Percentiles rank a stretch among this genome's conserved stretches.
These are phyloP conservation scores for Helotiales sp. DNA, from an alignment of 2,329 filamentous ascomycete species.

Conservation along the genomic window DNA sequence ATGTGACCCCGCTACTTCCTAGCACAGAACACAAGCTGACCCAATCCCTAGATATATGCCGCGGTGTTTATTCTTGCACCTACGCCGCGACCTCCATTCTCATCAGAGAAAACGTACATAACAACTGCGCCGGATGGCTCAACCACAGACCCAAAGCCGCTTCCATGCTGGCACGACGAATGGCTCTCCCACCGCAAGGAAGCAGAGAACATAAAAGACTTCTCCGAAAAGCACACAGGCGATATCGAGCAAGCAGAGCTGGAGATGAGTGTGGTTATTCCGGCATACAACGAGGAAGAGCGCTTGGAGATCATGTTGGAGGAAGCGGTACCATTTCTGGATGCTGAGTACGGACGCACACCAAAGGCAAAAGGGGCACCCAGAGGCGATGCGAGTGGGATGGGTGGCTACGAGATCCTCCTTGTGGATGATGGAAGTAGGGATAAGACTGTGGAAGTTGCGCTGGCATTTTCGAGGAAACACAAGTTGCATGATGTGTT, in stretches of 20 bases:
- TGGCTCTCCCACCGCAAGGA: conserved; percentile 67
- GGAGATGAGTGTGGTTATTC: conserved; percentile 90
- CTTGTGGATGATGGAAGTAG: conserved; percentile 88
- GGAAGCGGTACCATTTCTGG: conserved; percentile 87
- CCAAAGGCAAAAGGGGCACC: conserved; percentile 38
- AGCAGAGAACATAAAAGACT: conserved; percentile 45
- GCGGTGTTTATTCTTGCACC: conserved; percentile 79
- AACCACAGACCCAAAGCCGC: conserved; percentile 55
- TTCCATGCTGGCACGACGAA: conserved; percentile 89
- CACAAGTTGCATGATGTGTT: conserved; percentile 79
- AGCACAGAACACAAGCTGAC: neutral
- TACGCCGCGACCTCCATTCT: conserved; percentile 72
- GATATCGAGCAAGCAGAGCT: conserved; percentile 76
- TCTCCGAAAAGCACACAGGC: conserved; percentile 49
- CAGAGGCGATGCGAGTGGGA: conserved; percentile 38
- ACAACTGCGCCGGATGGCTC: conserved; percentile 72
- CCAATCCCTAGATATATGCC: conserved; percentile 61
- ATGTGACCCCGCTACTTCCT: neutral
- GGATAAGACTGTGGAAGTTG: conserved; percentile 80
- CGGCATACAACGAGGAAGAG: conserved; percentile 92
- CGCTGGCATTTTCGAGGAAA: conserved; percentile 77
- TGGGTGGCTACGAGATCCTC: conserved; percentile 85
- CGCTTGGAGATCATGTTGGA: conserved; percentile 84
- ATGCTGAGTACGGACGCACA: conserved; percentile 70
- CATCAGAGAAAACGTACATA: conserved; percentile 84